Conservation (phyloP, 2,329 filamentous ascomycete species). For the Cladophialophora bantiana region DNA sequence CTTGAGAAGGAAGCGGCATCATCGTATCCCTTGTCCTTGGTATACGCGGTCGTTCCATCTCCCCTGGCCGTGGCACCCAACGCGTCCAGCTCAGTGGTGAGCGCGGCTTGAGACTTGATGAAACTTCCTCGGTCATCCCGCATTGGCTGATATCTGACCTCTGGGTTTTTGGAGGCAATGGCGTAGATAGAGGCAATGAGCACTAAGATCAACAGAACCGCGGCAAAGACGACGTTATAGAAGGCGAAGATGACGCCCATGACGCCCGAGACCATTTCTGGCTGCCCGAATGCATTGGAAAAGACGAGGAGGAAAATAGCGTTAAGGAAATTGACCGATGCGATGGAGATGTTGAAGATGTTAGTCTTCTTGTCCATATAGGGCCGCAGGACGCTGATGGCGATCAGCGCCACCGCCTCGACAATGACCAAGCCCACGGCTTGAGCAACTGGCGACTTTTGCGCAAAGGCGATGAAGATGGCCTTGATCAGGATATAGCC, state of each 20-base stretch:
- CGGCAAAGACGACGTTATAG: constrained; percentile 81
- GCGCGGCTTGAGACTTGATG: constrained; percentile 91
- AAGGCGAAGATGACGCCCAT: constrained; percentile 91
- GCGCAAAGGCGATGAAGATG: constrained; percentile 84
- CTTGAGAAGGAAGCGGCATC: constrained; percentile 64
- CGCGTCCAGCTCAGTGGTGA: constrained; percentile 88
- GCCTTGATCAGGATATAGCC: constrained; percentile 83
- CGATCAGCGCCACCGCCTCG: constrained; percentile 79
- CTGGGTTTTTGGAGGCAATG: constrained; percentile 90
- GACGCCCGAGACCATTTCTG: constrained; percentile 81
- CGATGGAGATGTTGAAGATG: constrained; percentile 93
- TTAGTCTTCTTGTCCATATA: constrained; percentile 99
- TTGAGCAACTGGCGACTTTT: constrained; percentile 74
- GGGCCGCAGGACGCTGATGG: constrained; percentile 78
- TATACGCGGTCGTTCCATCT: constrained; percentile 69
- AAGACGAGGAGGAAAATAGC: constrained; percentile 89
- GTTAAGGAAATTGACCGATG: constrained; percentile 88
- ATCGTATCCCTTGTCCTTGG: constrained; percentile 67
- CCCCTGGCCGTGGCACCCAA: constrained; percentile 87
- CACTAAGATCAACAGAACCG: constrained; percentile 83
- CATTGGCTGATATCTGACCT: constrained; percentile 95
- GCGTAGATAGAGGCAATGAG: constrained; percentile 78
- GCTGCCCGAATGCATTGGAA: constrained; percentile 83
- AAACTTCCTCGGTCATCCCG: constrained; percentile 94
- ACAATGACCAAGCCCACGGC: constrained; percentile 83